phyloP scores from a whole-genome alignment of 116 monocot species.

The Trichopus zeylanicus region DNA sequence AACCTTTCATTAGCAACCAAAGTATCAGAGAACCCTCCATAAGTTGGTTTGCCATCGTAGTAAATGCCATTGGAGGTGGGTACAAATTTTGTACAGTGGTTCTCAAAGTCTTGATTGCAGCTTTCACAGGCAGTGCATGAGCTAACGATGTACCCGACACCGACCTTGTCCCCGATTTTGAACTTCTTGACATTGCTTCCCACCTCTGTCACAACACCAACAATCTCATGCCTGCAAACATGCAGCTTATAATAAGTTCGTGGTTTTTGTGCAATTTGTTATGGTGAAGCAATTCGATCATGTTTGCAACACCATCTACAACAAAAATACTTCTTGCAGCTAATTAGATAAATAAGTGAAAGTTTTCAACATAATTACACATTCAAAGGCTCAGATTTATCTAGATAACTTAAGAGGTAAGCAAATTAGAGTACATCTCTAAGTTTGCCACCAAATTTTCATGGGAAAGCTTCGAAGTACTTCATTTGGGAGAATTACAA shows the following conservation, averaged over 20 bases:
- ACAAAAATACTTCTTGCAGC: no score
- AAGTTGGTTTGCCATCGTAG: conserved; percentile 2
- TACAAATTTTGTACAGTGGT: conserved; percentile 13
- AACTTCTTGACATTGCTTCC: conserved; percentile 10
- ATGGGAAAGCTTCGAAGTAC: no score
- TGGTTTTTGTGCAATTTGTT: neutral
- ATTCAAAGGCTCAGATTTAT: no score
- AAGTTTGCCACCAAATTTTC: no score
- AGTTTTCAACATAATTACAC: no score
- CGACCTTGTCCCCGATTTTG: conserved; percentile 18
- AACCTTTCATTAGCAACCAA: conserved; percentile 6
- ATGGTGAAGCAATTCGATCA: no score
- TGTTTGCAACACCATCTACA: no score
- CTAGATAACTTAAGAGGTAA: no score
- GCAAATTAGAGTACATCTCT: no score
- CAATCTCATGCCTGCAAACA: conserved; percentile 26
- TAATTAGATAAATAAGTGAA: no score
- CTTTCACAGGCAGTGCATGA: conserved; percentile 11
- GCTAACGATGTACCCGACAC: conserved; percentile 9
- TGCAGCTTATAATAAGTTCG: neutral
- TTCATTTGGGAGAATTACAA: no score
- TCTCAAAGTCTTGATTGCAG: conserved; percentile 10
- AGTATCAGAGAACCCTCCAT: conserved; percentile 14
- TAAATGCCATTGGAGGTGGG: conserved; percentile 8
- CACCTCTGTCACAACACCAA: conserved; percentile 15